A percentile compares a stretch with the other conserved stretches of the same genome.
Conservation (phyloP, 805 yeast species). For the Ogataea parapolymorpha region DNA sequence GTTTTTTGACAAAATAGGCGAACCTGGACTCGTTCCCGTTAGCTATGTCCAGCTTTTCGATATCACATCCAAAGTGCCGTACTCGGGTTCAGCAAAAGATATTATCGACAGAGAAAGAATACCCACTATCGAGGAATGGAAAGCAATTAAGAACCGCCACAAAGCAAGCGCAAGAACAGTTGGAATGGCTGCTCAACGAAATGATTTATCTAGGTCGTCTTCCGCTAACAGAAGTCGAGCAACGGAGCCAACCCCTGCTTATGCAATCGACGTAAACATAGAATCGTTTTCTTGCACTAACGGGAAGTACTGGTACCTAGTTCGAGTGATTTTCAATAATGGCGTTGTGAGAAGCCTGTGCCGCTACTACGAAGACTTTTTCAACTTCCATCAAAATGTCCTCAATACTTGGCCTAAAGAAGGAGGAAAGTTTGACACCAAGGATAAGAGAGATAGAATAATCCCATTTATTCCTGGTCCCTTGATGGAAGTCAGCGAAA, state of each 20-base stretch:
- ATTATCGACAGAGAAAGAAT: constrained; percentile 60
- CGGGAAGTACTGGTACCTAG: constrained; percentile 85
- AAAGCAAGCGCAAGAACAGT: constrained; percentile 71
- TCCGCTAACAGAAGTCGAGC: constrained; percentile 11
- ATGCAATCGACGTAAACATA: constrained; percentile 64
- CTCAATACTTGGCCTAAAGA: constrained; percentile 85
- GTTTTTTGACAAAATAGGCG: constrained; percentile 91
- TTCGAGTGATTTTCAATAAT: constrained; percentile 61
- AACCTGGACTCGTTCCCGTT: constrained; percentile 95
- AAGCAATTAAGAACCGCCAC: constrained; percentile 81
- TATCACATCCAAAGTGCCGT: constrained; percentile 61
- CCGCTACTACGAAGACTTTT: constrained; percentile 92
- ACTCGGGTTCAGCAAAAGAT: constrained; percentile 44
- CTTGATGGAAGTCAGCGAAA: constrained; percentile 81
- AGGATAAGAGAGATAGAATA: constrained; percentile 72
- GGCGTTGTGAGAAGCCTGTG: constrained; percentile 72
- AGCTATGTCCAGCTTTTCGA: constrained; percentile 85
- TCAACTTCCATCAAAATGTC: constrained; percentile 83
- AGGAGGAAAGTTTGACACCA: constrained; percentile 76
- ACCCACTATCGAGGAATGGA: constrained; percentile 97
- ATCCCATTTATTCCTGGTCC: constrained; percentile 98
- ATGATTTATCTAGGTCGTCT: constrained; percentile 13
- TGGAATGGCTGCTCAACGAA: constrained; percentile 23
- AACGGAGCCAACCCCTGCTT: constrained; percentile 16
- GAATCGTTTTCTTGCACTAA: constrained; percentile 77